Evolutionary conservation across 139 green algal genomes (phyloP), one percentile per base, ranked within the genome.

Genomic region (Micractinium conductrix): DNA sequence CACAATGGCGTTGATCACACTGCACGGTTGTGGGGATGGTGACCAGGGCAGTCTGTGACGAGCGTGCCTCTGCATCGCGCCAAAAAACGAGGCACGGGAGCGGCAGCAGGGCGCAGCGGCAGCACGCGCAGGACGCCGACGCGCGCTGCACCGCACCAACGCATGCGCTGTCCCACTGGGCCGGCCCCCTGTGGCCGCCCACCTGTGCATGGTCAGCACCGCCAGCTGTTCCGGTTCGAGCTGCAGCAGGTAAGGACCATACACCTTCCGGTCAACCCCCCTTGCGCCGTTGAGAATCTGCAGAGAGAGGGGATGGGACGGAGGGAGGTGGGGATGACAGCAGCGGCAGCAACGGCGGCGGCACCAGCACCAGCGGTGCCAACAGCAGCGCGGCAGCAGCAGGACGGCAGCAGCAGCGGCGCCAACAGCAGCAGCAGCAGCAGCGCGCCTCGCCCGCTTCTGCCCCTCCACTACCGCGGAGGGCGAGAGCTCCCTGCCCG

Each of bases 171-270:
- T 28, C 37, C 63, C 9, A 42, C 63, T 71, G 63, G 53, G 53
- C 53, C 53, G 19, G 53, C 53, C 53, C 24, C 53, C 53, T 4
- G 6, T 19, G 26, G 26, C 60, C 26, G 26, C 42, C 42, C 69
- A 45, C 74, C 79, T 67, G 68, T 95, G 89, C 85, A 95, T 85
- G 22, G 92, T 89, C 40, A 95, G 91, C 12, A 92, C 79, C 6
- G 92, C 88, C 71, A 95, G 84, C 62, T 92, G 79, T 50, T 93
- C 85, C 12, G 92, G 75, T 33, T 86, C 62, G 48, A 95, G 83
- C 70, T 90, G 74, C 53, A 93, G 81, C 55, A 95, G 80, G 76
- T 91, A 95, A 21, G 93, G 91, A 0, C 91, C 92, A 48, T 95
- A 95, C 42, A 87, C 83, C 22, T 38, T 33, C 10, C 89, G 55